Evolutionary conservation across 2,329 filamentous ascomycete genomes (phyloP), one percentile per base, ranked within the genome.

Genomic region (Byssochlamys sp.): DNA sequence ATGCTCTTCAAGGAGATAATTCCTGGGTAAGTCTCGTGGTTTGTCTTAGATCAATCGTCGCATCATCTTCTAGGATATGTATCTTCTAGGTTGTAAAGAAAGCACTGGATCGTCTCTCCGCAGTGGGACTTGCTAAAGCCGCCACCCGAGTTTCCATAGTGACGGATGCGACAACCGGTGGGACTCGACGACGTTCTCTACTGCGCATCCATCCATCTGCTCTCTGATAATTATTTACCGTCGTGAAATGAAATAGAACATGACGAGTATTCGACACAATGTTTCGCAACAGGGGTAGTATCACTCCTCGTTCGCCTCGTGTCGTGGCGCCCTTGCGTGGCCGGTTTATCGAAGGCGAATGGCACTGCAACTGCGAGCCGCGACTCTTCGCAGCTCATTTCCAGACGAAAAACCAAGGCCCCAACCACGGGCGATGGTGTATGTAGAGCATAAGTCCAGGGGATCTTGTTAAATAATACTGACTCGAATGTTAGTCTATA

Each of bases 401-500:
- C 59, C 76, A 82, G 63, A 78, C 79, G 1, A 84, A 82, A 66
- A 86, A 85, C 60, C 76, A 78, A 29, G 78, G 79, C 10, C 69
- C 69, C 51, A 85, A 85, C 61, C 74, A 83, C 58, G 82, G 82
- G 10, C 71, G 77, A 63, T 81, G 77, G 76, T 83, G 76, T 78
- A 70, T 54, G 71, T 67, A 4, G 25, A 51, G 6, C n/a, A 4
- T 49, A 14, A 31, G 28, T n/a, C 10, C 24, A 31, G n/a, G 19
- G 28, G 14, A 35, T 28, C n/a, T n/a, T 12, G 5, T 1, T 39
- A 1, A 19, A 29, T 35, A 1, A 52, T 12, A n/a, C 48, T 61
- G 58, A 60, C 52, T 19, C 5, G 24, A 26, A 58, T 29, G 10
- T 55, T 45, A 77, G 76, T 85, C 68, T 84, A 83, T 62, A 81